Conservation (phyloP, 371 early-diverging fungal genomes). For the Mucor lusitanicus region DNA sequence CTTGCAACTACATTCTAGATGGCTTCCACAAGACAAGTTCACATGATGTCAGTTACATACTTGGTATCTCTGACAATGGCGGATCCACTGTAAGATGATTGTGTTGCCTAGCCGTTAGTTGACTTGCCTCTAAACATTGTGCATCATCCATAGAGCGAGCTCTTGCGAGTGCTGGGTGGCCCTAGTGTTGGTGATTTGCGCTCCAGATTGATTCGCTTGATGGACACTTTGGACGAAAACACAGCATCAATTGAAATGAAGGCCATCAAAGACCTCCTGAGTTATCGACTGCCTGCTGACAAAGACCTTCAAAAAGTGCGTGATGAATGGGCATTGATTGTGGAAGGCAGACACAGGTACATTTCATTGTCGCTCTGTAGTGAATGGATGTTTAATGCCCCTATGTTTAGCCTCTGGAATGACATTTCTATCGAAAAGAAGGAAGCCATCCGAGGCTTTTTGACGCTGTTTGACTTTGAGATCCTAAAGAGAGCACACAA, state of each 20-base stretch:
- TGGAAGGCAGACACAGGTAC: slow-evolving; percentile 71
- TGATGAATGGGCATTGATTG: slow-evolving; percentile 68
- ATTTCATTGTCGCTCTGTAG: not conserved
- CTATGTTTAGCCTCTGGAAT: slow-evolving; percentile 51
- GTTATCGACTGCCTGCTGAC: slow-evolving; percentile 65
- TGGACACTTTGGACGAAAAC: slow-evolving; percentile 42
- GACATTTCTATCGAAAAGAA: slow-evolving; percentile 61
- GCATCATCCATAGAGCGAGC: slow-evolving; percentile 45
- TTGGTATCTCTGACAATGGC: slow-evolving; percentile 78
- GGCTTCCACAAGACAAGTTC: slow-evolving; percentile 54
- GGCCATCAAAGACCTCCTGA: slow-evolving; percentile 67
- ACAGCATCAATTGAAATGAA: slow-evolving; percentile 34
- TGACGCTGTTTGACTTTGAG: slow-evolving; percentile 68
- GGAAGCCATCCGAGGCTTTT: slow-evolving; percentile 73
- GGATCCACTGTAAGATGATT: slow-evolving; percentile 53
- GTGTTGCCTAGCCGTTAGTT: not conserved
- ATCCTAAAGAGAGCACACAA: slow-evolving; percentile 66
- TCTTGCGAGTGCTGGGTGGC: slow-evolving; percentile 69
- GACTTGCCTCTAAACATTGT: not conserved
- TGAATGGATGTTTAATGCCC: not conserved
- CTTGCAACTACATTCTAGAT: slow-evolving; percentile 64
- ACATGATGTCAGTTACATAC: slow-evolving; percentile 68
- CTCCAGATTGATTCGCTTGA: slow-evolving; percentile 62
- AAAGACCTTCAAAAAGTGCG: slow-evolving; percentile 51
- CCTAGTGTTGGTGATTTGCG: slow-evolving; percentile 76